Conservation (phyloP, 345 rosid genomes). For the Citrus australasica region DNA sequence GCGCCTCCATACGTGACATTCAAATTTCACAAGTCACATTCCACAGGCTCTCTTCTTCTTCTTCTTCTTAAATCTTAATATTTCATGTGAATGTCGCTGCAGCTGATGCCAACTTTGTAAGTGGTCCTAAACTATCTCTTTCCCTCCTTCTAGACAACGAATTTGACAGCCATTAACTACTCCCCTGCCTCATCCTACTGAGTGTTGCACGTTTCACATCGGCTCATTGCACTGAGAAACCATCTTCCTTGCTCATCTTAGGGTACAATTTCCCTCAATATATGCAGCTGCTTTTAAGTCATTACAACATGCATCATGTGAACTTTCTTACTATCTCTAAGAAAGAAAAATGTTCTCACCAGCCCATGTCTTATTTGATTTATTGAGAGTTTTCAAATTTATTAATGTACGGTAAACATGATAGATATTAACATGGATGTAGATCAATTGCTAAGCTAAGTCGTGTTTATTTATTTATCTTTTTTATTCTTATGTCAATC, state of each 20-base stretch:
- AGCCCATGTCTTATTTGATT: background rate
- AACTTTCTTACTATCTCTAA: background rate
- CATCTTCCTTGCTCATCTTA: background rate
- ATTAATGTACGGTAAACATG: no score
- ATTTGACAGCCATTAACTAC: background rate
- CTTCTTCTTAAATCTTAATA: background rate
- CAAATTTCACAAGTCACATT: background rate
- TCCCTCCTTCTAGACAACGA: background rate
- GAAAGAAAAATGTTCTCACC: background rate
- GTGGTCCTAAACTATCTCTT: background rate
- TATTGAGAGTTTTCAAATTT: background rate
- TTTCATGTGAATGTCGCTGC: conserved; percentile 9
- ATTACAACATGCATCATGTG: background rate
- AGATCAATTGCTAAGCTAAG: no score
- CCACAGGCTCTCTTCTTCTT: background rate
- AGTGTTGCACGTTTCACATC: background rate
- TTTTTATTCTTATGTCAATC: no score
- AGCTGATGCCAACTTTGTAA: background rate
- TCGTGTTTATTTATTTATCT: no score
- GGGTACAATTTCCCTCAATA: background rate
- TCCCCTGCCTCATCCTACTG: background rate
- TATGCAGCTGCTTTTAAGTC: background rate
- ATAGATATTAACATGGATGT: no score
- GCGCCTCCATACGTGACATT: no score
- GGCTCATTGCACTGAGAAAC: background rate